Evolutionary conservation across 2,329 filamentous ascomycete genomes (phyloP), one percentile per base, ranked within the genome.

Genomic region (Epichloe festucae): DNA sequence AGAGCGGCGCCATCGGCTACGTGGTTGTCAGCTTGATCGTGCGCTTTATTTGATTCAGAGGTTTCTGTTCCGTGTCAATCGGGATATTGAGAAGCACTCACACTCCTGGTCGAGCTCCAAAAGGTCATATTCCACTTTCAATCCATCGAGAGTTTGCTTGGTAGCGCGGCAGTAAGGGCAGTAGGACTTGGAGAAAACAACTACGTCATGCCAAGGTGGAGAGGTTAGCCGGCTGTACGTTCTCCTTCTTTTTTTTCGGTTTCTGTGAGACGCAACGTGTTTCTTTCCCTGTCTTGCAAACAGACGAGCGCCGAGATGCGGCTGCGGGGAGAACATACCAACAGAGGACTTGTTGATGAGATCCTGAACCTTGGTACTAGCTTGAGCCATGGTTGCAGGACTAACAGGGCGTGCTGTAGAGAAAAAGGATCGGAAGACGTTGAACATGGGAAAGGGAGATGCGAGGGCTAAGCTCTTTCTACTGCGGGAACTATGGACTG

Each of bases 161-260:
- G 85, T 82, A 54, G 82, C 76, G 53, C 72, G 77, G 78, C 91
- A 97, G 79, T 95, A 94, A 12, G 90, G 89, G 79, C 93, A 98
- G 75, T 89, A 95, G 15, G 85, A 88, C 76, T 98, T 98, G 72
- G 85, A 90, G 79, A 98, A 98, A 67, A 98, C 87, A 62, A 93
- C 87, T 87, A 48, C 46, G 21, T 35, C 19, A 19, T 15, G 21
- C 10, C 7, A 34, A 34, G 5, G 31, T 8, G 15, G 19, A 12
- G 7, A 52, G 19, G 6, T 47, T 5, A 23, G 31, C 17, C 15
- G 14, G 46, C 44, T 46, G n/a, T 19, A 2, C 15, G 2, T 3
- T 46, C 36, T 46, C 11, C 11, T 4, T 11, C 7, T 5, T 23
- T 38, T 14, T 39, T 39, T 39, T 31, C 8, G 6, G 8, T 1